Base-by-base conservation (phyloP, 2,329 filamentous ascomycete species). In the Verticillium longisporum region DNA sequence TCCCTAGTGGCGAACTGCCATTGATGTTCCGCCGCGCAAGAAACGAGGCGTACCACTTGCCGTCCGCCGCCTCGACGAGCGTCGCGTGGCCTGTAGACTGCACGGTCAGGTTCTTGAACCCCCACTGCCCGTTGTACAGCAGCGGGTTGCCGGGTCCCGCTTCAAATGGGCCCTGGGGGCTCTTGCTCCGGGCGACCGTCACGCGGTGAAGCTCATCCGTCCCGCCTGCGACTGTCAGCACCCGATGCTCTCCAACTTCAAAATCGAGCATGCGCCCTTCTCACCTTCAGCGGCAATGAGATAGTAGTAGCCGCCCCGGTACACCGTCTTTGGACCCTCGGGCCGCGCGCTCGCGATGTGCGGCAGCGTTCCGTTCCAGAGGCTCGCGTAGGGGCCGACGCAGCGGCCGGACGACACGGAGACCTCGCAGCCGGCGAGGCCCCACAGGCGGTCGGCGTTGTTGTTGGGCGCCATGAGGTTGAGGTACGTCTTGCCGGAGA, bases 111-210 rank as follows among this genome's bases (percentile, higher is more conserved):
- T 66, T 63, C 14, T 53, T 55, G 37, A 62, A 58, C 1, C 61
- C 61, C 57, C 54, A 57, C 21, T 36, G 55, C 2, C 62, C 65
- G 41, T 66, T 67, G 61, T 61, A 66, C 21, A 65, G 56, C 9
- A 67, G 69, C 1, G 76, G 77, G 41, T 79, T 78, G 13, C 68
- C 67, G 0, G 76, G 74, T 58, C 70, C 73, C 0, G 65, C 63
- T 33, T 74, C 72, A 57, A 75, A 78, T 0, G 75, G 77, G 0
- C 75, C 77, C 7, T 60, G 71, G 10, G 76, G 69, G 32, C 68
- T 64, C 10, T 58, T 66, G 0, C 74, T 69, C 1, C 75, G 68
- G 0, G 74, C 75, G 26, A 77, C 74, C 1, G 72, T 74, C 14
- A 73, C 67, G 38, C 72, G 69, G 57, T 79, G 77, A 11, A 72